Base-by-base conservation (phyloP, 345 rosid genomes). In the Camelina neglecta region DNA sequence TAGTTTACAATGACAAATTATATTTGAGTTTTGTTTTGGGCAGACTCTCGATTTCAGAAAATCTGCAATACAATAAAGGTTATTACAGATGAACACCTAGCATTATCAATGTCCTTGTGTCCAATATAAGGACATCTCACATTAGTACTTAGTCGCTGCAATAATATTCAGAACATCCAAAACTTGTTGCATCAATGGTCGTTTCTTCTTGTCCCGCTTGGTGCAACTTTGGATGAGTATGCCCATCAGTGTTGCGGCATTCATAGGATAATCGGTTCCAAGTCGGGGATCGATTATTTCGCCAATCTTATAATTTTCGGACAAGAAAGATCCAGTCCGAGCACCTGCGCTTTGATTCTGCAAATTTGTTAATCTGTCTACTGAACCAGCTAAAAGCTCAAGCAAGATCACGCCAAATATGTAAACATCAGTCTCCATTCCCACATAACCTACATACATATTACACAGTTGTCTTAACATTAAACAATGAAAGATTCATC, bases 151-250 rank as follows among this genome's bases (percentile, higher is more conserved):
- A 1, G 15, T 49, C 39, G n/a, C 20, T 72, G 53, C 41, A 72
- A 72, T 72, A 39, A 4, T 0, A 42, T 50, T 39, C 39, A 51
- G 33, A 72, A 1, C 10, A 49, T 61, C 35, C 68, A 50, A 24
- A 61, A 61, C 61, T 7, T 61, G 2, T 61, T 51, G 69, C 69
- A 72, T 72, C 38, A 8, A 39, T 31, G 60, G 69, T 50, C 69
- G 51, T 4, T 39, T 53, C 20, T n/a, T 24, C 41, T 3, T 38
- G 61, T 61, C 11, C 1, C 0, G 1, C 31, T 7, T 26, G 69
- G 50, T 50, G 75, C 75, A 72, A 6, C 42, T 38, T 72, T 39
- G 13, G 61, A 72, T 51, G 69, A 72, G 44, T 61, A n/a, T 24
- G 31, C 13, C 6, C 42, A 60, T 60, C 35, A 50, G n/a, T 60